phyloP scores from a whole-genome alignment of 805 yeast genomes.

The Saturnispora quitensis region DNA sequence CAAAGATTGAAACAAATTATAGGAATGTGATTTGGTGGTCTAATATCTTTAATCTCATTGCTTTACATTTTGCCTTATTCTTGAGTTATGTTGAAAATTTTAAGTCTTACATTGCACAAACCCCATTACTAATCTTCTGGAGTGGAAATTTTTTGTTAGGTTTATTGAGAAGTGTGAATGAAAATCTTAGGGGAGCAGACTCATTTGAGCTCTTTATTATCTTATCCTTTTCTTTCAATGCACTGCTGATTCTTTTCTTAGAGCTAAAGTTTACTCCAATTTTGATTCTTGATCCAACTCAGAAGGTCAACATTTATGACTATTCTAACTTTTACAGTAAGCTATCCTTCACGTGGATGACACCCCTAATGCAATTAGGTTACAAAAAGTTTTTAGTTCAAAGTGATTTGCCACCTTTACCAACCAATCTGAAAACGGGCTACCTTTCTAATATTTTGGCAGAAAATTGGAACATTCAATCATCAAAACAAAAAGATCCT shows the following conservation, averaged over 20 bases:
- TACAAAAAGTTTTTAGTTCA: conserved; percentile 35
- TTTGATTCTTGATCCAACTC: conserved; percentile 24
- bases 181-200: conserved; percentile 29
- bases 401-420: conserved; percentile 72
- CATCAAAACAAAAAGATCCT: conserved; percentile 24
- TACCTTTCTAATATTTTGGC: conserved; percentile 42
- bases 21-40: conserved; percentile 19
- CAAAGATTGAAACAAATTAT: conserved; percentile 10
- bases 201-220: conserved; percentile 25
- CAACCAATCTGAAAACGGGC: conserved; percentile 52
- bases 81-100: conserved; percentile 67
- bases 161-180: conserved; percentile 34
- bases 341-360: conserved; percentile 52
- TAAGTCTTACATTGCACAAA: conserved; percentile 55
- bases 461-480: conserved; percentile 52
- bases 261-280: conserved; percentile 36
- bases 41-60: conserved; percentile 28
- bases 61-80: conserved; percentile 41
- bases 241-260: conserved; percentile 33
- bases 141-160: conserved; percentile 43
- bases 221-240: conserved; percentile 26
- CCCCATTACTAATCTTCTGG: conserved; percentile 72
- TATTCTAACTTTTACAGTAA: conserved; percentile 42
- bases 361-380: conserved; percentile 47
- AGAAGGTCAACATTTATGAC: conserved; percentile 36